Conservation (phyloP, 805 yeast species). For the Sugiyamaella mastotermitis region DNA sequence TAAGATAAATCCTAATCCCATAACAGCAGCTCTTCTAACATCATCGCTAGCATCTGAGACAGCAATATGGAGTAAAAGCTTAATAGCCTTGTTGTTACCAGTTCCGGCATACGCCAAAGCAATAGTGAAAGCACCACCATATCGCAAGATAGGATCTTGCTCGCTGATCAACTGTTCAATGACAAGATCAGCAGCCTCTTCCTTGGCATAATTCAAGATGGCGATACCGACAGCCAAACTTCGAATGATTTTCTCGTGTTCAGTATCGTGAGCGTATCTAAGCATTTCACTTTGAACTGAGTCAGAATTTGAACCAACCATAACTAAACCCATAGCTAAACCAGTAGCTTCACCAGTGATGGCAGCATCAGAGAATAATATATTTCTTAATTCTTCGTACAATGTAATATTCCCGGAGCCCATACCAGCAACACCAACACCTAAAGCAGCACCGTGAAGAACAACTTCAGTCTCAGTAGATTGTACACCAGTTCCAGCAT, state of each 20-base stretch:
- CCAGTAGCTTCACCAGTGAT: slow-evolving; percentile 96
- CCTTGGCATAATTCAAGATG: slow-evolving; percentile 76
- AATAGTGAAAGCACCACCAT: slow-evolving; percentile 92
- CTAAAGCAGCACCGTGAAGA: slow-evolving; percentile 92
- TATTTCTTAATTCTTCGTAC: slow-evolving; percentile 76
- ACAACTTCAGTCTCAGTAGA: slow-evolving; percentile 70
- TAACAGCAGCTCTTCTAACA: slow-evolving; percentile 94
- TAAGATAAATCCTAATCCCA: slow-evolving; percentile 83
- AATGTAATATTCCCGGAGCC: slow-evolving; percentile 69
- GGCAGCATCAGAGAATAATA: slow-evolving; percentile 85
- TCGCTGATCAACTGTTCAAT: slow-evolving; percentile 63
- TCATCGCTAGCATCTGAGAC: slow-evolving; percentile 96
- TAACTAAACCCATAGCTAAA: slow-evolving; percentile 88
- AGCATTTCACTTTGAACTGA: slow-evolving; percentile 69
- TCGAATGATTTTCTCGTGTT: slow-evolving; percentile 91
- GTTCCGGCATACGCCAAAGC: slow-evolving; percentile 98
- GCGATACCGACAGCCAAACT: slow-evolving; percentile 91
- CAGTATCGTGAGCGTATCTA: slow-evolving; percentile 88
- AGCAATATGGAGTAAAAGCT: slow-evolving; percentile 81
- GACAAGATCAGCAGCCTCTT: slow-evolving; percentile 65
- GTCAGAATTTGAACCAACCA: slow-evolving; percentile 80
- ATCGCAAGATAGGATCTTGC: slow-evolving; percentile 80
- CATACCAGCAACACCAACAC: slow-evolving; percentile 96
- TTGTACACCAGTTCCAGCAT: slow-evolving; percentile 32
- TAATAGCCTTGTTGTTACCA: slow-evolving; percentile 81